Evolutionary conservation across 2,329 filamentous ascomycete species (phyloP).

Genomic region (Madurella mycetomatis): DNA sequence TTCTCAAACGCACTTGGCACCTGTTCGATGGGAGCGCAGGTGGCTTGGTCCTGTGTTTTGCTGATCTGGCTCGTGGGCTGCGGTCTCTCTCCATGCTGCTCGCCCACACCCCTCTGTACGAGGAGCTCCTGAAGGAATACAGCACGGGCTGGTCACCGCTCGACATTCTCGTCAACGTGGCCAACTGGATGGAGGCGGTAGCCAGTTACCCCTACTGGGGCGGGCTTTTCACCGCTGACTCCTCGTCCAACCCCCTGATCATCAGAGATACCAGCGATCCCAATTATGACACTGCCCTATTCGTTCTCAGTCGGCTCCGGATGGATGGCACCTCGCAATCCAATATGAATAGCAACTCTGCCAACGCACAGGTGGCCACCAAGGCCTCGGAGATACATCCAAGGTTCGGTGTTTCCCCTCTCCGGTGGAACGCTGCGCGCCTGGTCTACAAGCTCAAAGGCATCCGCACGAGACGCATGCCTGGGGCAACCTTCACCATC

Average conservation of each 20-base stretch:
- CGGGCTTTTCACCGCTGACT: neutral
- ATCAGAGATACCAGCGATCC: conserved; percentile 7
- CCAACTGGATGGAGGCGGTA: conserved; percentile 16
- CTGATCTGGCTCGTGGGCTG: conserved; percentile 10
- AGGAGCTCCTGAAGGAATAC: conserved; percentile 14
- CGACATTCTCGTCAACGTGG: conserved; percentile 16
- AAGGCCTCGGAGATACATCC: neutral
- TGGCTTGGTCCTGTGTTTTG: conserved; percentile 5
- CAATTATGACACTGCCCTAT: conserved; percentile 7
- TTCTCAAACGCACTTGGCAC: neutral
- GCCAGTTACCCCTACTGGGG: conserved; percentile 20
- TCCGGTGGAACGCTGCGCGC: conserved; percentile 2
- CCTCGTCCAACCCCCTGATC: neutral
- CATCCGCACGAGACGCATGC: neutral
- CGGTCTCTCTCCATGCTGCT: conserved; percentile 9
- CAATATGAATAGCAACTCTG: neutral
- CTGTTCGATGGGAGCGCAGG: neutral
- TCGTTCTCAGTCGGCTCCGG: conserved; percentile 5
- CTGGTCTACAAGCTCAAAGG: conserved; percentile 1
- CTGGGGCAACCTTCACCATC: conserved; percentile 17
- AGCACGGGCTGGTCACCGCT: conserved; percentile 10
- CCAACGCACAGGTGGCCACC: neutral
- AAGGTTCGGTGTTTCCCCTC: neutral
- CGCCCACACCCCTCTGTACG: conserved; percentile 9
- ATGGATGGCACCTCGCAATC: neutral